These are phyloP conservation scores for Penicillium crystallinum DNA, from an alignment of 495 filamentous ascomycete genomes.

Conservation along the genomic window DNA sequence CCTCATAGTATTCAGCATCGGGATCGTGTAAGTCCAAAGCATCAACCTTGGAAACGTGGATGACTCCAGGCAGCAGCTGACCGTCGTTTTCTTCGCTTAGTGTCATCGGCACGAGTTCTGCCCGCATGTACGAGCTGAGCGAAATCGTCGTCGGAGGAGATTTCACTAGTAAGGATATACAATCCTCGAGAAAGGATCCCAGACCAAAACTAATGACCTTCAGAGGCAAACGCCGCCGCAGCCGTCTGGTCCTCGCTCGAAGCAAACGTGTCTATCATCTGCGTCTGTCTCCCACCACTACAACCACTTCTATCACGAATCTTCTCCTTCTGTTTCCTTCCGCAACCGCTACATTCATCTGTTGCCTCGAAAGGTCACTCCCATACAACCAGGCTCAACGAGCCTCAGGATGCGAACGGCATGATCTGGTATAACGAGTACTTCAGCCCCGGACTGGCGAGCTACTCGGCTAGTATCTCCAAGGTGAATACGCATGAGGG, in stretches of 20 bases:
- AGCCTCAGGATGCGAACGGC: constrained; percentile 4
- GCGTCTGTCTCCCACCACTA: constrained; percentile 74
- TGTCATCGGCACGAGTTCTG: constrained; percentile 33
- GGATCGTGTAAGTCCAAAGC: constrained; percentile 38
- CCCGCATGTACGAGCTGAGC: constrained; percentile 24
- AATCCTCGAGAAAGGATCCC: not conserved
- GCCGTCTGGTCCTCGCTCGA: constrained; percentile 77
- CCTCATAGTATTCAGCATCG: constrained; percentile 41
- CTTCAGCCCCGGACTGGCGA: constrained; percentile 13
- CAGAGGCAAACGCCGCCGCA: constrained; percentile 41
- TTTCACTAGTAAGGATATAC: constrained; percentile 17
- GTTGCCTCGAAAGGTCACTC: constrained; percentile 12
- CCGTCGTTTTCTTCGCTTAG: constrained; percentile 16
- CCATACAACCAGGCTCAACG: constrained; percentile 5
- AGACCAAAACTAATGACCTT: constrained; percentile 1
- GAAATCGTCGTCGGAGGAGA: constrained; percentile 12
- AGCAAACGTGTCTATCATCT: constrained; percentile 74
- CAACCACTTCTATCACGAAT: constrained; percentile 73
- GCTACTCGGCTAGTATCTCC: constrained; percentile 27
- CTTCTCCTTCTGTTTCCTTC: constrained; percentile 47
- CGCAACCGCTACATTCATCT: constrained; percentile 14
- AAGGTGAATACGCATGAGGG: constrained; percentile 9
- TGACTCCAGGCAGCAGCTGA: not conserved
- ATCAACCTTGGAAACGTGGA: not conserved
- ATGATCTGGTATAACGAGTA: constrained; percentile 21